Evolutionary conservation across 2,329 filamentous ascomycete species (phyloP), one percentile per base, ranked within the genome.

Genomic region (Colletotrichum sp.): DNA sequence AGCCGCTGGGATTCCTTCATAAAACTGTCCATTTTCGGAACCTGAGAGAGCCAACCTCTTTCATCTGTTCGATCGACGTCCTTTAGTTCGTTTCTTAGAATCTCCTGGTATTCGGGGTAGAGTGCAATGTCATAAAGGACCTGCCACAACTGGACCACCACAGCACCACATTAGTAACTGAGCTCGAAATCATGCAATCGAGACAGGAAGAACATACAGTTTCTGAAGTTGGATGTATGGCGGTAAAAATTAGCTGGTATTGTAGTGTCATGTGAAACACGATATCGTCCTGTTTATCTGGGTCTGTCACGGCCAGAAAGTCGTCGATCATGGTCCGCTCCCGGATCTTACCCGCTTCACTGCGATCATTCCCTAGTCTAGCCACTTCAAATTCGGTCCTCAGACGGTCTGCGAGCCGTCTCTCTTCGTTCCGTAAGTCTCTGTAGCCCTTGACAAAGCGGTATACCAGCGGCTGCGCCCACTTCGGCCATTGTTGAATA

Each of bases 1-100:
- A 71, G 18, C 15, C 70, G 26, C 26, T 71, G 70, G n/a, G 48
- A 60, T 28, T 71, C 70, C 34, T 71, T 71, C 48, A 71, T 66
- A 21, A 71, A 71, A 34, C 70, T 71, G n/a, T 66, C 70, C 70
- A 71, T 66, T 26, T 71, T 71, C 6, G 34, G 48, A 13, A 71
- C 26, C 24, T 60, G 48, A 21, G 34, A 38, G n/a, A 71, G 61
- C 70, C 70, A 60, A 7, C 26, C 48, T 48, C 13, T 58, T 13
- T 61, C 24, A 38, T 64, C 38, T 26, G 48, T 26, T 13, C 48
- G 24, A 66, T 60, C 70, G 58, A 66, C 24, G 8, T 26, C 61
- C 18, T 32, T 13, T 10, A 71, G 13, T 71, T 71, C 70, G 13
- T 58, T 10, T 30, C 70, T n/a, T 10, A 71, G 18, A 13, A 58